Percentiles rank a stretch among this genome's conserved stretches.
Conservation (phyloP, 1,284 basidiomycete genomes). For the Trametes polyzona region DNA sequence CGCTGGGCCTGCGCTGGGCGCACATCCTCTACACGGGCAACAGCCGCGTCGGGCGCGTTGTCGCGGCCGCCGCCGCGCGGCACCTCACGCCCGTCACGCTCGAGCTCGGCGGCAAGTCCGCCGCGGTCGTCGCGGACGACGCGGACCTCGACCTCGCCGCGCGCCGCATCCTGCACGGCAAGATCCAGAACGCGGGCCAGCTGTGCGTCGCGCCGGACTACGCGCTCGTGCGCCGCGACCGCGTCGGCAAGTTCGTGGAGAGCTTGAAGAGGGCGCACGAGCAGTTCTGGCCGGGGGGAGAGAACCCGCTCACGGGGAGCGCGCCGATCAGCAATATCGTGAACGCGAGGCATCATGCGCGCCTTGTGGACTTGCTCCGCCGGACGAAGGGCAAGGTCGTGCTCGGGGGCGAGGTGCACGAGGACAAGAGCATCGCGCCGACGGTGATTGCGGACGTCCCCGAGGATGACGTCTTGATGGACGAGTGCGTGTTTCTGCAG, state of each 20-base stretch:
- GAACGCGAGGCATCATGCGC: slow-evolving; percentile 51
- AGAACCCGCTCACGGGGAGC: slow-evolving; percentile 40
- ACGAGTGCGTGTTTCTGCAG: too few species aligned
- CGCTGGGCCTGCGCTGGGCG: slow-evolving; percentile 65
- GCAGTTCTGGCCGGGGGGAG: slow-evolving; percentile 42
- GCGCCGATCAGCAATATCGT: slow-evolving; percentile 49
- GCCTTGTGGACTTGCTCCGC: slow-evolving; percentile 52
- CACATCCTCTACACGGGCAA: slow-evolving; percentile 61
- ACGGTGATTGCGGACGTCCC: slow-evolving; percentile 53
- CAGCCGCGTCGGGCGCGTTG: slow-evolving; percentile 58
- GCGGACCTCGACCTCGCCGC: slow-evolving; percentile 45
- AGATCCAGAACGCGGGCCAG: slow-evolving; percentile 58
- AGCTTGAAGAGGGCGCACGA: slow-evolving; percentile 47
- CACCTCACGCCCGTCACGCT: slow-evolving; percentile 66
- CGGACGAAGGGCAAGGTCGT: slow-evolving; percentile 59
- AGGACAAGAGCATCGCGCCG: slow-evolving; percentile 45
- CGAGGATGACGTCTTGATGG: slow-evolving; percentile 56
- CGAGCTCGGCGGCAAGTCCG: slow-evolving; percentile 73
- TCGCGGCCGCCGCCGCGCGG: slow-evolving; percentile 65
- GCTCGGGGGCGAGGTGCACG: slow-evolving; percentile 54
- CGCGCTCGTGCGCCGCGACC: slow-evolving; percentile 53
- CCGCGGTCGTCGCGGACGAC: slow-evolving; percentile 56
- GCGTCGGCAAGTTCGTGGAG: slow-evolving; percentile 56
- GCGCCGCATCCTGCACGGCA: slow-evolving; percentile 58
- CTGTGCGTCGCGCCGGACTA: slow-evolving; percentile 71